Base-by-base conservation (phyloP, 2,329 filamentous ascomycete genomes). In the Aspergillus tanneri region DNA sequence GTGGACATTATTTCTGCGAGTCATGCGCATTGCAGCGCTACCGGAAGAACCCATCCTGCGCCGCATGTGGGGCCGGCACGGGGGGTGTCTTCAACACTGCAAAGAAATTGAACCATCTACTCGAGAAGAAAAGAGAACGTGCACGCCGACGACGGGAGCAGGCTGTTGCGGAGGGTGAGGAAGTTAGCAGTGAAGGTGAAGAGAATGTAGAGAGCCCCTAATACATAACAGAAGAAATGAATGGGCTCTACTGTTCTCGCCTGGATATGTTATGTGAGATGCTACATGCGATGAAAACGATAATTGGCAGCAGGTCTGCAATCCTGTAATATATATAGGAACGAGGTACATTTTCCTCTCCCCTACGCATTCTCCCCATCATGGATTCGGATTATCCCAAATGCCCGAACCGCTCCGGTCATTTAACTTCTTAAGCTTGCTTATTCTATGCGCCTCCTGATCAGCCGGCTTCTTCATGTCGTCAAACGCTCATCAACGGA, bases 1-100 rank as follows among this genome's bases (percentile, higher is more conserved):
- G 93, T 58, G 88, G 90, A 0, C 93, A 99, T 68, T 97, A 97
- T 69, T 97, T 97, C 65, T 99, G 93, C 66, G 88, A 96, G 68
- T 77, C 80, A 1, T 99, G 93, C 69, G 93, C 93, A 21, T 74
- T 97, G 59, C 84, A 88, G 65, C 75, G 91, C 56, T 97, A 96
- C 66, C 80, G 87, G 54, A 93, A 89, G 65, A 89, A 91, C 60
- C 91, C 91, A 3, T 83, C 82, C 2, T 97, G 93, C 68, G 89
- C 88, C 2, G 87, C 87, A 3, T 97, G 93, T 67, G 88, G 89
- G 1, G 78, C 85, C 1, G 88, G 90, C 4, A 97, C 91, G 0
- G 85, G 86, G 23, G 93, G 93, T 1, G 88, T 95, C 0, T 97
- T 97, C 63, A 96, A 95, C 66, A 80, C 82, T 3, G 90, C 91